A percentile compares a stretch with the other conserved stretches of the same genome.
Evolutionary conservation across 805 yeast species (phyloP).

Genomic region (Priceomyces haplophilus): DNA sequence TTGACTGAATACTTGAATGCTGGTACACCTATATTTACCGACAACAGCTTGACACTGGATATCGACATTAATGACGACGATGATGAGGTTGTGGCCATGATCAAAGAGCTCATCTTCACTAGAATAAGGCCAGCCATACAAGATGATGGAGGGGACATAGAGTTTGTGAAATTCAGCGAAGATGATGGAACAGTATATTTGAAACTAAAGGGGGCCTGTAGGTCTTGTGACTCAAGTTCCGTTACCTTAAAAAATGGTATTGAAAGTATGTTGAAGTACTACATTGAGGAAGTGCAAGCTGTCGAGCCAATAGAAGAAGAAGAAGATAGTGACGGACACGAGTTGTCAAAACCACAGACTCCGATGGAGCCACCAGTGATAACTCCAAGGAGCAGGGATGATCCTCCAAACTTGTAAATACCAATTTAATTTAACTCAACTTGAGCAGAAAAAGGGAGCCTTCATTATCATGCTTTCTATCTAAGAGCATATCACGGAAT

Average conservation of each 20-base stretch:
- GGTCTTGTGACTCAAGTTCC: slow-evolving; percentile 66
- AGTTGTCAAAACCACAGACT: not conserved
- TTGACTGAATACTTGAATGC: slow-evolving; percentile 54
- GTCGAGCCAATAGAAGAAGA: slow-evolving; percentile 53
- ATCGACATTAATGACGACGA: slow-evolving; percentile 55
- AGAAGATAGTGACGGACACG: too few relatives aligned
- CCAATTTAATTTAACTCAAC: not conserved
- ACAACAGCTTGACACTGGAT: slow-evolving; percentile 30
- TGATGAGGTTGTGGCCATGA: slow-evolving; percentile 63
- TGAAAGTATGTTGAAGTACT: slow-evolving; percentile 67
- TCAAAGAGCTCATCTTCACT: slow-evolving; percentile 66
- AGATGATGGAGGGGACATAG: slow-evolving; percentile 92
- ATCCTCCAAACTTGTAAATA: slow-evolving; percentile 28
- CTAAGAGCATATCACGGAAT: too few relatives aligned
- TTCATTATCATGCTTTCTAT: too few relatives aligned
- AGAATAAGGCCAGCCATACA: slow-evolving; percentile 86
- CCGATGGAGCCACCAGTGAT: slow-evolving; percentile 12
- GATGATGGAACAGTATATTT: slow-evolving; percentile 56
- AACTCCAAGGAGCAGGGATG: slow-evolving; percentile 27
- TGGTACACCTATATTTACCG: slow-evolving; percentile 53
- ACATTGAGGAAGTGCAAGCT: slow-evolving; percentile 62
- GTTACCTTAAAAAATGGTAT: slow-evolving; percentile 68
- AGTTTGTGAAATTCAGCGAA: slow-evolving; percentile 55
- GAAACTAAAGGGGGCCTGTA: slow-evolving; percentile 65
- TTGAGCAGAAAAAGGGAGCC: too few relatives aligned